Evolutionary conservation across 2,329 filamentous ascomycete genomes (phyloP).

Genomic region (Cladosporium sp.): DNA sequence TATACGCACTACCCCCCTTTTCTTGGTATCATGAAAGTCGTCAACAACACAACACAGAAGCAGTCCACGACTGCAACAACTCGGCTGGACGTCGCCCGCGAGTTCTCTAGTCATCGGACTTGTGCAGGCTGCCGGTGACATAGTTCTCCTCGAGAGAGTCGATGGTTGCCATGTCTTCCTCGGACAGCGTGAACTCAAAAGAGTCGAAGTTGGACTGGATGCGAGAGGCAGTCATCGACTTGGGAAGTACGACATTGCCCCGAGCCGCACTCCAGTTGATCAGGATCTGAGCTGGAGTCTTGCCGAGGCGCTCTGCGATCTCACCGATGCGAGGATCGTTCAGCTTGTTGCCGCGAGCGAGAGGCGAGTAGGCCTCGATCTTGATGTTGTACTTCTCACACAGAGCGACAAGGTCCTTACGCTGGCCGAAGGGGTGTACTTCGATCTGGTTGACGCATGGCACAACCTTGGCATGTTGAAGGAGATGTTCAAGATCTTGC

Average conservation of each 20-base stretch:
- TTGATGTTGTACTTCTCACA: slow-evolving; percentile 54
- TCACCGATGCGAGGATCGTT: slow-evolving; percentile 43
- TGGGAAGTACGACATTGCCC: slow-evolving; percentile 49
- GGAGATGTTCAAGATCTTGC: slow-evolving; percentile 44
- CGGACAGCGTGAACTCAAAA: slow-evolving; percentile 52
- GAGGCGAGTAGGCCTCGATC: slow-evolving; percentile 63
- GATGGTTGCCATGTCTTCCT: slow-evolving; percentile 3
- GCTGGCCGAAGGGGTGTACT: slow-evolving; percentile 35
- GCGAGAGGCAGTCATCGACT: slow-evolving; percentile 57
- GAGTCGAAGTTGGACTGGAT: slow-evolving; percentile 68
- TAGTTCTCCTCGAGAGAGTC: slow-evolving; percentile 11
- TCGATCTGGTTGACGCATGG: slow-evolving; percentile 47
- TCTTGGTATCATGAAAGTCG: neutral
- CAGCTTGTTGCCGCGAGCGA: slow-evolving; percentile 47
- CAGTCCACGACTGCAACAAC: too few relatives aligned
- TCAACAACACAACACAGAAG: neutral
- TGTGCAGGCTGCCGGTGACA: slow-evolving; percentile 8
- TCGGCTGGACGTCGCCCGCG: too few relatives aligned
- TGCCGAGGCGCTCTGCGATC: slow-evolving; percentile 47
- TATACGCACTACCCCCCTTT: neutral
- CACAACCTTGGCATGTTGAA: slow-evolving; percentile 57
- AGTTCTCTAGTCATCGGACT: slow-evolving; percentile 2
- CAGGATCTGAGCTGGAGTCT: slow-evolving; percentile 42
- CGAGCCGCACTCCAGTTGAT: slow-evolving; percentile 48
- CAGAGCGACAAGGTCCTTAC: slow-evolving; percentile 35